These are phyloP conservation scores for Cyathus striatus DNA, from an alignment of 768 basidiomycete genomes.

Conservation along the genomic window DNA sequence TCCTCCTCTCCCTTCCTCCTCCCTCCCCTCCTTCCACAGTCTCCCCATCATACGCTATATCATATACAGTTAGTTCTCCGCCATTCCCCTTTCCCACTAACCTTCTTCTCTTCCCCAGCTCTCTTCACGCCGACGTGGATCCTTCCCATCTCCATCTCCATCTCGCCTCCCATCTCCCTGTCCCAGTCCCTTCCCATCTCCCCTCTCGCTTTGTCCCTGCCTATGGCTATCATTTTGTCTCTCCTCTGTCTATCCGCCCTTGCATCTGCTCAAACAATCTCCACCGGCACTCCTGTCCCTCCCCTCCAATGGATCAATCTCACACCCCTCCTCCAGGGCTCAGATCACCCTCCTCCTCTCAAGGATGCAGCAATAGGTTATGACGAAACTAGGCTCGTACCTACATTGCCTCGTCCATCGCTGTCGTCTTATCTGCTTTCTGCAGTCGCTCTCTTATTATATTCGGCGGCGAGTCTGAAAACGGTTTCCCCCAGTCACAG, in stretches of 20 bases:
- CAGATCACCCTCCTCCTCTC: slow-evolving; percentile 53
- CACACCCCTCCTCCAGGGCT: slow-evolving; percentile 47
- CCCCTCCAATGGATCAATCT: slow-evolving; percentile 78
- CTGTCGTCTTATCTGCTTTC: slow-evolving; percentile 24
- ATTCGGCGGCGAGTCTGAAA: slow-evolving; percentile 72
- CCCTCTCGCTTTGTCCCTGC: not conserved
- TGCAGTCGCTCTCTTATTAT: slow-evolving; percentile 55
- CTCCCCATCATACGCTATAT: too few species aligned
- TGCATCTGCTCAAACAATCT: slow-evolving; percentile 40
- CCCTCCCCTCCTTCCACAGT: too few species aligned
- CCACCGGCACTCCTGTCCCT: slow-evolving; percentile 50
- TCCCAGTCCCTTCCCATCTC: not conserved
- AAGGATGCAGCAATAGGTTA: slow-evolving; percentile 71
- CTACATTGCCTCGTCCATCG: slow-evolving; percentile 2
- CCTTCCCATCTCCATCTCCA: not conserved
- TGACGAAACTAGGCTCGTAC: slow-evolving; percentile 35
- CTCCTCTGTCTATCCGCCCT: slow-evolving; percentile 18
- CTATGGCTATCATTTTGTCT: slow-evolving; percentile 12
- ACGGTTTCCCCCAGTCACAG: slow-evolving; percentile 54
- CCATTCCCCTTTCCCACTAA: too few species aligned
- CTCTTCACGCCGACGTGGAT: not conserved
- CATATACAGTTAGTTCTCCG: too few species aligned
- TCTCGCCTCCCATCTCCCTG: not conserved
- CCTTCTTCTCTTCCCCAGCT: not conserved
- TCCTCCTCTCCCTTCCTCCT: too few species aligned